Base-by-base conservation (phyloP, 129 eudicot genomes). In the Pulicaria dysenterica region DNA sequence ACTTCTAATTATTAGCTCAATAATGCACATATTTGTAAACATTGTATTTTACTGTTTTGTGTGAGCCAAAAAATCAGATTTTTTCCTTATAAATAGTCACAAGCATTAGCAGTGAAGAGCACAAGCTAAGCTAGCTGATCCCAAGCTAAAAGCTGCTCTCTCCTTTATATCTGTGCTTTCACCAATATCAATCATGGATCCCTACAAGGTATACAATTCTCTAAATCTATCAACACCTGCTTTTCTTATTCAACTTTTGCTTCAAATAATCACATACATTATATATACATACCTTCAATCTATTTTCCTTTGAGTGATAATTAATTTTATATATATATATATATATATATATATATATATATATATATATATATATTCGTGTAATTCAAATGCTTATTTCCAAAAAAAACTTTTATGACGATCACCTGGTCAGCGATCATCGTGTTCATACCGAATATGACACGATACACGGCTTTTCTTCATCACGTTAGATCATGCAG, bases 141-240 rank as follows among this genome's bases (percentile, higher is more conserved):
- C 56, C 72, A 62, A 73, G 51, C 70, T 2, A 63, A 48, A 41
- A 47, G 60, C 81, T 69, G 69, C 70, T 69, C 44, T 46, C 45
- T 57, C 5, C 65, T 63, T 17, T 49, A 13, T 51, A 34, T 60
- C 76, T 24, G 61, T 15, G 43, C 61, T 58, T 16, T 74, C 47
- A 31, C 41, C 43, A 67, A 50, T 16, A 77, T 70, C 82, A 77
- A 77, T 70, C 82, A 77, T 77, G 82, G 82, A 77, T 77, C 82
- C 82, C 13, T 77, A 62, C 70, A 70, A 77, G 82, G 82, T 77
- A 77, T 77, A 77, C 64, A 77, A 50, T 70, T 70, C 76, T 58
- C 13, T 19, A 40, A 8, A 38, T 40, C 38, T 31, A 6, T 19
- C 31, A n/a, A n/a, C n/a, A n/a, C n/a, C n/a, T n/a, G n/a, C n/a